Percentiles rank a stretch among this genome's conserved stretches.
phyloP scores from a whole-genome alignment of 768 basidiomycete species.

The Clitopilus passeckerianus region DNA sequence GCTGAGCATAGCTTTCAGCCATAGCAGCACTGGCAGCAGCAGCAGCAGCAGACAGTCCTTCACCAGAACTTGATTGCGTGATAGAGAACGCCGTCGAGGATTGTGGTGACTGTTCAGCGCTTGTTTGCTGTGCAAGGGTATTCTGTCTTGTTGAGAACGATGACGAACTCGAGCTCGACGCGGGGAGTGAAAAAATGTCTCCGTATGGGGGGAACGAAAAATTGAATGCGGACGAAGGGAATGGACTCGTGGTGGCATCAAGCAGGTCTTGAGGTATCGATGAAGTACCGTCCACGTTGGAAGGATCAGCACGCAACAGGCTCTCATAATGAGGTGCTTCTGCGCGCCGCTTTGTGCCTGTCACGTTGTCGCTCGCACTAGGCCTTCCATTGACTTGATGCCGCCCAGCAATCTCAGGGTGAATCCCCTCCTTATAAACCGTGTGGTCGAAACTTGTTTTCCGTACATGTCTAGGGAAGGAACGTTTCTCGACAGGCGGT shows the following conservation, averaged over 20 bases:
- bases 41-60: constrained; percentile 61
- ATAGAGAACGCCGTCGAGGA: constrained; percentile 14
- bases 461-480: constrained; percentile 81
- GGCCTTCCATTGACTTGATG: constrained; percentile 83
- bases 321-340: constrained; percentile 79
- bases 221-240: constrained; percentile 67
- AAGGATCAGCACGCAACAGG: constrained; percentile 74
- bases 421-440: constrained; percentile 61
- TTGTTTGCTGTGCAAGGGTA: constrained; percentile 3
- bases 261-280: constrained; percentile 25
- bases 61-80: constrained; percentile 23
- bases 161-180: constrained; percentile 20
- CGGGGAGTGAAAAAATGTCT: constrained; percentile 49
- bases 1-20: constrained; percentile 68
- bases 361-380: constrained; percentile 53
- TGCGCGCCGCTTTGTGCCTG: constrained; percentile 76
- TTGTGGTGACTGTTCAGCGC: constrained; percentile 15
- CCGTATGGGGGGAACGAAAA: constrained; percentile 71
- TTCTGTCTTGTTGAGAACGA: not conserved
- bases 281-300: constrained; percentile 37
- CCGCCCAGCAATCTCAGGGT: constrained; percentile 55
- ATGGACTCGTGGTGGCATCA: constrained; percentile 41
- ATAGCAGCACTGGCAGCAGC: constrained; percentile 64
- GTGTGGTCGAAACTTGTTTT: constrained; percentile 97
- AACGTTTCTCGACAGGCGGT: constrained; percentile 33